A percentile compares a stretch with the other conserved stretches of the same genome.
phyloP scores from a whole-genome alignment of 1,284 basidiomycete species.

The Pseudozyma tsukubaensis region DNA sequence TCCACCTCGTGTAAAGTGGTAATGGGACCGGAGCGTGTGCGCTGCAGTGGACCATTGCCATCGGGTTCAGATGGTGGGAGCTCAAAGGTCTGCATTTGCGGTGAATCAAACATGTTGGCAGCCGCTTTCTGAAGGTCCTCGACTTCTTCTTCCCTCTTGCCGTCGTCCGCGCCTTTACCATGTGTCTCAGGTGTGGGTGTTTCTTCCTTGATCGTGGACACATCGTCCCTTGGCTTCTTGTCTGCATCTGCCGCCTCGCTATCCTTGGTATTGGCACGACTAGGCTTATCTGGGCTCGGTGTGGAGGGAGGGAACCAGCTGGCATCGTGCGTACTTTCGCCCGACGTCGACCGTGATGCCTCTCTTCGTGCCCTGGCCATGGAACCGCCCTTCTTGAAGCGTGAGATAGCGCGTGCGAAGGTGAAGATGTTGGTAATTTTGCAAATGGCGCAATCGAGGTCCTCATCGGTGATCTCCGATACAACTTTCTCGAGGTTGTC shows the following conservation, averaged over 20 bases:
- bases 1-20: slow-evolving; percentile 24
- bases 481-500: slow-evolving; percentile 58
- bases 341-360: slow-evolving; percentile 25
- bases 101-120: slow-evolving; percentile 32
- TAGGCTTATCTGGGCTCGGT: slow-evolving; percentile 8
- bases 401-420: slow-evolving; percentile 64
- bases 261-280: slow-evolving; percentile 10
- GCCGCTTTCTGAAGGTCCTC: slow-evolving; percentile 20
- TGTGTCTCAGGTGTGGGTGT: slow-evolving; percentile 5
- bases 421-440: slow-evolving; percentile 66
- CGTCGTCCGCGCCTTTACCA: not conserved
- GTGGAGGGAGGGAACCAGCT: slow-evolving; percentile 36
- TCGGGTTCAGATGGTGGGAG: slow-evolving; percentile 25
- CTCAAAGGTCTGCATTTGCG: slow-evolving; percentile 43
- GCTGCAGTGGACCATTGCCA: slow-evolving; percentile 33
- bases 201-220: slow-evolving; percentile 33
- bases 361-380: slow-evolving; percentile 27
- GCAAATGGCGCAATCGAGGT: slow-evolving; percentile 64
- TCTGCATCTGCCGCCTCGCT: not conserved
- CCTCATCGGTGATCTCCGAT: slow-evolving; percentile 65
- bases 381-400: slow-evolving; percentile 60
- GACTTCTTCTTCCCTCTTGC: slow-evolving; percentile 3
- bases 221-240: too few species aligned
- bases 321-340: slow-evolving; percentile 22
- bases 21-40: slow-evolving; percentile 32